Conservation (phyloP, 2,329 filamentous ascomycete species). For the Domatiomyces catenatus region DNA sequence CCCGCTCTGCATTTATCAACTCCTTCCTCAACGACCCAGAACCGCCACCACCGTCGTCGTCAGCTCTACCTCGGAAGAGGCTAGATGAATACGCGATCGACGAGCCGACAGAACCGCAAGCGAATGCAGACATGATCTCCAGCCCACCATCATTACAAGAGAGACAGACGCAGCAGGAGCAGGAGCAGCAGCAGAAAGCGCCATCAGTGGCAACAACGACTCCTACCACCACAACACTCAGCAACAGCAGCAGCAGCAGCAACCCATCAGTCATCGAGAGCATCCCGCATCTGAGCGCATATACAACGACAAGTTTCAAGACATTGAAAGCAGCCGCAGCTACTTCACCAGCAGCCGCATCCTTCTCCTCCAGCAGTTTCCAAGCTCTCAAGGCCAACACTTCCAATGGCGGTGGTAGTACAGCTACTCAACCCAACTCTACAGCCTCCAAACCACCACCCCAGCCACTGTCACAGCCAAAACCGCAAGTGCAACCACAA, state of each 20-base stretch:
- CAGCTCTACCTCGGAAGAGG: neutral
- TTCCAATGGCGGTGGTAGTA: neutral
- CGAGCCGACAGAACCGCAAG: neutral
- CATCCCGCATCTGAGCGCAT: neutral
- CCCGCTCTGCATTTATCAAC: neutral
- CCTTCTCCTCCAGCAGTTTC: neutral
- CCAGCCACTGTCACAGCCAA: neutral
- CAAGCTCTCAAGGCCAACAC: neutral
- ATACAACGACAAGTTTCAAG: neutral
- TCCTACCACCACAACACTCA: neutral
- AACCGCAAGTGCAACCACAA: neutral
- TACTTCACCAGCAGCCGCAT: neutral
- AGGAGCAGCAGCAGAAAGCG: neutral
- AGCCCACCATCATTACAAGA: neutral
- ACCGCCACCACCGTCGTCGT: neutral
- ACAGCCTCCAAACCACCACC: neutral
- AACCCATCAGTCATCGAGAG: neutral
- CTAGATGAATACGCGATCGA: neutral
- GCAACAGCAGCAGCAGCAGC: neutral
- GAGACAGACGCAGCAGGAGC: neutral
- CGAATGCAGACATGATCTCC: neutral
- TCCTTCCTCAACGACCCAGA: constrained; percentile 1
- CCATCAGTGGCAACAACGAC: neutral
- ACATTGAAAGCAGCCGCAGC: neutral
- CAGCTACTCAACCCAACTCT: neutral